These are phyloP conservation scores for Stephanodiscus minutulus DNA, from an alignment of 108 stramenopile genomes.

Conservation along the genomic window DNA sequence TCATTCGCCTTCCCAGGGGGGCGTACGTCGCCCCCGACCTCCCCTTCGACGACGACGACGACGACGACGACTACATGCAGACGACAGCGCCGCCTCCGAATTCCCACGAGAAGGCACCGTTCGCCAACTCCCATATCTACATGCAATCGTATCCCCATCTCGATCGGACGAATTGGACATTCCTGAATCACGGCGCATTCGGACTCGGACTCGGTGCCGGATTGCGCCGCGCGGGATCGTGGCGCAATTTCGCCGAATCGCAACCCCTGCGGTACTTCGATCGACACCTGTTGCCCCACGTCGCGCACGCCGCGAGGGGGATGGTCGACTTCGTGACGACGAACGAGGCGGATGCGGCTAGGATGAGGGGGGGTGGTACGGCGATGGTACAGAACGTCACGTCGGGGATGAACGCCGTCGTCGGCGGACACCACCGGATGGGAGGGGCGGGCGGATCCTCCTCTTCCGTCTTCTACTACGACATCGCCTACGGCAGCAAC, in stretches of 20 bases:
- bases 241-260: constrained; percentile 64
- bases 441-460: not conserved
- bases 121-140: constrained; percentile 14
- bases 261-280: constrained; percentile 79
- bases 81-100: not conserved
- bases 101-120: constrained; percentile 3
- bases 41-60: constrained; percentile 43
- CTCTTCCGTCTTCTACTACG: constrained; percentile 60
- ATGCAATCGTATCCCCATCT: constrained; percentile 17
- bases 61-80: not conserved
- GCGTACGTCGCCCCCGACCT: constrained; percentile 54
- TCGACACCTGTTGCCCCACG: constrained; percentile 68
- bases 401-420: constrained; percentile 62
- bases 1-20: constrained; percentile 46
- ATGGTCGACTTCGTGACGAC: constrained; percentile 56
- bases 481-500: constrained; percentile 71
- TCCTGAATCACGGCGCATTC: constrained; percentile 59
- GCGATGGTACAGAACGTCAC: constrained; percentile 60
- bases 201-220: constrained; percentile 65
- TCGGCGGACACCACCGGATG: constrained; percentile 55
- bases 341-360: constrained; percentile 13
- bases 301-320: constrained; percentile 58
- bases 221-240: constrained; percentile 60
- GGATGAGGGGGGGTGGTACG: constrained; percentile 37
- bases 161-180: constrained; percentile 31